Base-by-base conservation (phyloP, 495 filamentous ascomycete genomes). In the Hypomontagnella submonticulosa region DNA sequence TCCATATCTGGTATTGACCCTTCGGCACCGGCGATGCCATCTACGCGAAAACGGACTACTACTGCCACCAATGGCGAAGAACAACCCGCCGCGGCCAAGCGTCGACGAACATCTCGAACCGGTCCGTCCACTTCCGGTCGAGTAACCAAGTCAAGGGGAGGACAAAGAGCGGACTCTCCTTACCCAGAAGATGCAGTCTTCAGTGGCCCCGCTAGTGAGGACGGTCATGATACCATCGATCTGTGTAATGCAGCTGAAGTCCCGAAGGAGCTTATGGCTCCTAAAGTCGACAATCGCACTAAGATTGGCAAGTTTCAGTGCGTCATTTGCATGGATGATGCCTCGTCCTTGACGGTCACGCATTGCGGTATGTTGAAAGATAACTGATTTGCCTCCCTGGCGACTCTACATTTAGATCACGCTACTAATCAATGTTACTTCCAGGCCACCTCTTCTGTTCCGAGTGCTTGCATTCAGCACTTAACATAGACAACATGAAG, bases 371-470 rank as follows among this genome's bases (percentile, higher is more conserved):
- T 72, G 90, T 83, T 5, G 16, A 32, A 5, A 27, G 16, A 13
- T 9, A 3, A 23, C 36, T 57, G 18, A 13, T 16, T 56, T 48
- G 52, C 32, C n/a, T 36, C 6, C 18, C 7, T 52, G 3, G 23
- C 44, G 50, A 15, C 9, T 18, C 11, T 13, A 11, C 2, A 32
- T 10, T 0, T 13, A 34, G 12, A 12, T 43, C 19, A 62, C 23
- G 19, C 63, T 44, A 48, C 11, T 55, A 44, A 57, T 49, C 43
- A 65, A 52, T 40, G 11, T 5, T 43, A 5, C 12, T 12, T 1
- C 1, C 41, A 96, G 92, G 92, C 1, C 92, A 97, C 75, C 80
- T 96, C 9, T 96, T 94, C 76, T 97, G 92, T 67, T 86, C 90
- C 62, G 85, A 86, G 27, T 97, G 92, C 72, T 85, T 97, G 5